phyloP scores from a whole-genome alignment of 2,329 filamentous ascomycete genomes.

The Trichoderma sp. region DNA sequence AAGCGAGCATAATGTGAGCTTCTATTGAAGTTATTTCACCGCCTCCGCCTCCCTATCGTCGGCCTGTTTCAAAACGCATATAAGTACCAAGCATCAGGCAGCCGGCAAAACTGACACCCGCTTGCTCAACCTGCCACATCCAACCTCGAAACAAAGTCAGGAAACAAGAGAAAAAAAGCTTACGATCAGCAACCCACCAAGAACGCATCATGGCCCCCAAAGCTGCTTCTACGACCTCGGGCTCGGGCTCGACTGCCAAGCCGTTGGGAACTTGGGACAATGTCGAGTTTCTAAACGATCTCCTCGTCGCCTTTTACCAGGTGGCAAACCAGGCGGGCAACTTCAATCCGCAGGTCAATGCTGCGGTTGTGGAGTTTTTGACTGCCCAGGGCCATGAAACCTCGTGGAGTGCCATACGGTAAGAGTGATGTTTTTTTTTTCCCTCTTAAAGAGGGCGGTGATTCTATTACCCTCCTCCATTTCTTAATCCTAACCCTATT shows the following conservation, averaged over 20 bases:
- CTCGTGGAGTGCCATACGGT: slow-evolving; percentile 48
- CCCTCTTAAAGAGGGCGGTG: neutral
- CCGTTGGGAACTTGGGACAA: slow-evolving; percentile 31
- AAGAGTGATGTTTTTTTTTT: slow-evolving; percentile 23
- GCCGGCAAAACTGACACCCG: neutral
- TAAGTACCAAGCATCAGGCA: neutral
- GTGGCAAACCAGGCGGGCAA: slow-evolving; percentile 27
- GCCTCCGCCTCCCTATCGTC: neutral
- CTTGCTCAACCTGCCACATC: neutral
- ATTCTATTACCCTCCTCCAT: neutral
- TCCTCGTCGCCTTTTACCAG: slow-evolving; percentile 34
- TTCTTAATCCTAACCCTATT: neutral
- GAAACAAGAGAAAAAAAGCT: neutral
- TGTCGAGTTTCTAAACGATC: slow-evolving; percentile 33
- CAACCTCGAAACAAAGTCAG: neutral
- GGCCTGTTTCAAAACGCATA: neutral
- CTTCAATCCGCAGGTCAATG: slow-evolving; percentile 31
- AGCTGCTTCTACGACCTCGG: neutral
- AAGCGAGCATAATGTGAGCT: neutral
- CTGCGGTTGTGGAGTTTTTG: slow-evolving; percentile 34
- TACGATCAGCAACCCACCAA: neutral
- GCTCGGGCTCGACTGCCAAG: neutral
- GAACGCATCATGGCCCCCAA: slow-evolving; percentile 11
- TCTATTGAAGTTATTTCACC: neutral
- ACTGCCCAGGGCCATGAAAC: slow-evolving; percentile 32